Base-by-base conservation (phyloP, 768 basidiomycete genomes). In the Lentinus tigrinus region DNA sequence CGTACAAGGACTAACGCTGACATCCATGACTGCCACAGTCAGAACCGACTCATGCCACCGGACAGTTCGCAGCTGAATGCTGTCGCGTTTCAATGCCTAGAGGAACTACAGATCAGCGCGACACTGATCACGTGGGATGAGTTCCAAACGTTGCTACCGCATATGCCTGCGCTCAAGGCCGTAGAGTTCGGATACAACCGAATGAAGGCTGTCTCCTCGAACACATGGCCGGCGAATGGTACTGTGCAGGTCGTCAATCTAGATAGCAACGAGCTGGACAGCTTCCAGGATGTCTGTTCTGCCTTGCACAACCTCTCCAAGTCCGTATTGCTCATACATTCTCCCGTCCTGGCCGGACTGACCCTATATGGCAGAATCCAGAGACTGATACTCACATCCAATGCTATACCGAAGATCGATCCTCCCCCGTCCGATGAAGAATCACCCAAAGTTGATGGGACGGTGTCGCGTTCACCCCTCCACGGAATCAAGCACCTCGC, bases 151-250 rank as follows among this genome's bases (percentile, higher is more conserved):
- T 70, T 85, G 47, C 78, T 77, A 28, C 63, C 68, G 11, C 70
- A 73, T 60, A 86, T 91, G 83, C 81, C 84, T 3, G 72, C 67
- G 36, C 73, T 91, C 38, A 73, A 72, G 37, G 64, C 75, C 3
- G 74, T 91, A 14, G 89, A 94, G 73, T 69, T 89, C 63, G 92
- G 89, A 11, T 83, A 87, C 72, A 94, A 94, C 67, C 65, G 72
- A 11, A 72, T 93, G 47, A 63, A 67, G 21, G 68, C 60, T 23
- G 71, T 84, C 52, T 60, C 5, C 21, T 28, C 27, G 16, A 47
- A 9, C 51, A 14, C 55, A 40, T 23, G 36, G 27, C 55, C 21
- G 9, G 0, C 71, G 7, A 57, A 73, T 50, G 65, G 61, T 10
- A 57, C 27, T 7, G 54, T 92, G 44, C 70, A 77, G 47, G 74